Evolutionary conservation across 2,329 filamentous ascomycete species (phyloP).

Genomic region (Colletotrichum sp.): DNA sequence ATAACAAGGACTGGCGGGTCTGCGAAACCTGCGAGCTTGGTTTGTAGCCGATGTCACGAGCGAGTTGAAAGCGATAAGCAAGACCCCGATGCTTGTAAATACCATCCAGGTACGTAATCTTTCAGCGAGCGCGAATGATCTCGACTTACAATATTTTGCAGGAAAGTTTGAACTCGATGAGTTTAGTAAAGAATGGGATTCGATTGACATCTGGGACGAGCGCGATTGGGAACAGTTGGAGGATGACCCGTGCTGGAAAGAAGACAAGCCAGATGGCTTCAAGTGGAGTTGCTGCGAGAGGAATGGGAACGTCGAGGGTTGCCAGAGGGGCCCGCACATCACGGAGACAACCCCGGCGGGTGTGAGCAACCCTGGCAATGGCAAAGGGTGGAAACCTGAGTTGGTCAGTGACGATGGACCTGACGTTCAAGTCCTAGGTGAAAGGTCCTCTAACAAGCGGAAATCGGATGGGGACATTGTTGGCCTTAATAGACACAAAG

Average conservation of each 20-base stretch:
- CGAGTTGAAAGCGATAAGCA: background rate
- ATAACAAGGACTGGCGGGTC: background rate
- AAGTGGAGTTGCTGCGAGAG: constrained; percentile 5
- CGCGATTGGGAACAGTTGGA: background rate
- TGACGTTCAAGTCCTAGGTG: background rate
- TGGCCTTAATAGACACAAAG: background rate
- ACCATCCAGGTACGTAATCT: background rate
- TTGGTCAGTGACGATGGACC: background rate
- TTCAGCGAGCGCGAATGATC: no score
- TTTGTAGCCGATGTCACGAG: background rate
- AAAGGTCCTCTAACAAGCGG: background rate
- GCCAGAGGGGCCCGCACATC: background rate
- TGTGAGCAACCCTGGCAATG: background rate
- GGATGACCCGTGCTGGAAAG: background rate
- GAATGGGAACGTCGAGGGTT: background rate
- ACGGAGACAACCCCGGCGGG: background rate
- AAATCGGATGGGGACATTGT: background rate
- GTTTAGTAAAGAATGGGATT: background rate
- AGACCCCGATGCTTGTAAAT: background rate
- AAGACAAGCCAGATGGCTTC: background rate
- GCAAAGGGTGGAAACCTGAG: background rate
- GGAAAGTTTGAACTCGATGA: background rate
- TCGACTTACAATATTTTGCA: background rate
- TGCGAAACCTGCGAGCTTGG: background rate
- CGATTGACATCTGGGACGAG: background rate